These are phyloP conservation scores for Paramecium caudatum DNA, from an alignment of 73 alveolate genomes.

Conservation along the genomic window DNA sequence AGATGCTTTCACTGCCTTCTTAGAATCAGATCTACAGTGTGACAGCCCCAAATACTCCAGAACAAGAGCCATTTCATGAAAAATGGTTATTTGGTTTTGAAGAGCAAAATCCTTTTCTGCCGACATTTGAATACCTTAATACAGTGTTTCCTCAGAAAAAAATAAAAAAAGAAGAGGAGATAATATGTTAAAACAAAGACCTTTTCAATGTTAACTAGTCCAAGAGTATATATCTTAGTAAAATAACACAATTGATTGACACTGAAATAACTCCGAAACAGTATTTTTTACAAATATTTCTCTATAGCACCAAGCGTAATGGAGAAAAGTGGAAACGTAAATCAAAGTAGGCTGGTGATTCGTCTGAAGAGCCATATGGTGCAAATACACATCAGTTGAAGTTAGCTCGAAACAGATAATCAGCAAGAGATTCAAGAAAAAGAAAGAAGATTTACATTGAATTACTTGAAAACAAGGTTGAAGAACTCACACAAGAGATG, in stretches of 20 bases:
- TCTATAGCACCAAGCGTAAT: neutral
- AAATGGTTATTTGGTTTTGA: constrained; percentile 54
- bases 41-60: neutral
- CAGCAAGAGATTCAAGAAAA: constrained; percentile 77
- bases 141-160: constrained; percentile 45
- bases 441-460: constrained; percentile 78
- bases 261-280: constrained; percentile 64
- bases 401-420: constrained; percentile 76
- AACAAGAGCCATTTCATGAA: neutral
- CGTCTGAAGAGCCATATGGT: constrained; percentile 35
- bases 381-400: constrained; percentile 49
- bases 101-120: constrained; percentile 49
- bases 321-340: constrained; percentile 48
- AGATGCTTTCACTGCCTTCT: constrained; percentile 24
- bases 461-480: constrained; percentile 74
- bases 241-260: constrained; percentile 49
- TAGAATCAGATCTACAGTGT: neutral
- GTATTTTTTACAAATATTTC: neutral
- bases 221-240: constrained; percentile 61
- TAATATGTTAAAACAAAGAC: constrained; percentile 55
- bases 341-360: neutral
- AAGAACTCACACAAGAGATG: constrained; percentile 60
- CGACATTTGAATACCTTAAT: constrained; percentile 49
- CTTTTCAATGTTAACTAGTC: constrained; percentile 66
- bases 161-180: constrained; percentile 60